Evolutionary conservation across 768 basidiomycete genomes (phyloP), one percentile per base, ranked within the genome.

Genomic region (Dendrothele bispora): DNA sequence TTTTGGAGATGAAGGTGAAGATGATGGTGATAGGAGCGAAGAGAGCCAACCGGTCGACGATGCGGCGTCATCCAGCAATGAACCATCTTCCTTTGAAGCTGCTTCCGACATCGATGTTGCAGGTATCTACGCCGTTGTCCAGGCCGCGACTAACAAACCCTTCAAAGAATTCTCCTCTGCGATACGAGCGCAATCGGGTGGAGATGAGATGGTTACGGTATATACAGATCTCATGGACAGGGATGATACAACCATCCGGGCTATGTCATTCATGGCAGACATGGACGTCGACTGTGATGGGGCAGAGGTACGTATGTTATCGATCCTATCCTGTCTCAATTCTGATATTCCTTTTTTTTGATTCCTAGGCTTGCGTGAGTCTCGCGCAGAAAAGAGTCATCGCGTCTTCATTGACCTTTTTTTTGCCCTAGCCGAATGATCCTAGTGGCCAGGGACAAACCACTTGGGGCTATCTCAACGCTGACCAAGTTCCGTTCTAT

Each of bases 211-310:
- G 1, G 49, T 25, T 24, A 51, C 44, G n/a, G 60, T 62, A 4
- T 59, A 55, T 36, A n/a, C n/a, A n/a, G 50, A 53, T 28, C 54
- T 56, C 26, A 55, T 55, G 50, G 8, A 28, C 17, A 39, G 34
- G 48, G 52, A 58, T 22, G 43, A 58, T 3, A 10, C 30, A 0
- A 50, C 39, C 21, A 50, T 55, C 7, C 52, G 55, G 28, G 55
- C 57, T 4, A 54, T 57, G 37, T 49, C 55, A 32, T 59, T 61
- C 43, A 55, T 57, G 15, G 59, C 56, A 12, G 60, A 62, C 36
- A 62, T 62, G 61, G 57, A 62, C 34, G 46, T 56, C 1, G 61
- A 62, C 37, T 62, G 61, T 37, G 61, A 62, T 49, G 61, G 61
- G 6, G 46, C 48, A 2, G 51, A 56, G 42, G 61, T 58, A 7